Conservation (phyloP, 306 rosid genomes). For the Carpinus fangiana region DNA sequence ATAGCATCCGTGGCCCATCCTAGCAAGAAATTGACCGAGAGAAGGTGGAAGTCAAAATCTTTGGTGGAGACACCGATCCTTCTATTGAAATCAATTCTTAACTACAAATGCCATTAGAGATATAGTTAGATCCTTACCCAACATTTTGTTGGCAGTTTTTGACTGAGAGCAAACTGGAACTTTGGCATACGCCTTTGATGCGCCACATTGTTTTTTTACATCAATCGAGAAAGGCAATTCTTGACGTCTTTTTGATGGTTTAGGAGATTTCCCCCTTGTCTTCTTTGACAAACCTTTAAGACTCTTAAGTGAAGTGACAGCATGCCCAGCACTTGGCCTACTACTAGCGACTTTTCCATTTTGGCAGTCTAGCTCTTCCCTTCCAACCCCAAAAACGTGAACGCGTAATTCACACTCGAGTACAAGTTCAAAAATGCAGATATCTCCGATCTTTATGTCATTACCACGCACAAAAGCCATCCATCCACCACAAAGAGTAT, state of each 20-base stretch:
- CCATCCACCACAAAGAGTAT: conserved; percentile 98
- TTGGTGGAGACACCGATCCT: neutral
- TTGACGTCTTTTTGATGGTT: conserved; percentile 45
- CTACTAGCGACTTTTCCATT: conserved; percentile 44
- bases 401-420: conserved; percentile 80
- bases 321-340: conserved; percentile 46
- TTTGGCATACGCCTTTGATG: conserved; percentile 52
- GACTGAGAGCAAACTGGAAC: conserved; percentile 53
- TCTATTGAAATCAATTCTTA: conserved; percentile 16
- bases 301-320: conserved; percentile 40
- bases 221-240: conserved; percentile 55
- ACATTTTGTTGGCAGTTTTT: conserved; percentile 53
- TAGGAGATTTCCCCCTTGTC: conserved; percentile 46
- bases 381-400: conserved; percentile 55
- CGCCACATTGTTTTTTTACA: conserved; percentile 51
- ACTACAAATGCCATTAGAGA: conserved; percentile 12
- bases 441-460: conserved; percentile 73
- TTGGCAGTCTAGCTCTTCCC: conserved; percentile 53
- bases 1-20: neutral
- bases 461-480: conserved; percentile 90
- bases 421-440: conserved; percentile 84
- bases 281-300: conserved; percentile 49
- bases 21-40: neutral
- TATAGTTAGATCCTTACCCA: conserved; percentile 60
- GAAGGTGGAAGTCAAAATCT: conserved; percentile 7